These are phyloP conservation scores for Phialophora macrospora DNA, from an alignment of 2,329 filamentous ascomycete species.

Conservation along the genomic window DNA sequence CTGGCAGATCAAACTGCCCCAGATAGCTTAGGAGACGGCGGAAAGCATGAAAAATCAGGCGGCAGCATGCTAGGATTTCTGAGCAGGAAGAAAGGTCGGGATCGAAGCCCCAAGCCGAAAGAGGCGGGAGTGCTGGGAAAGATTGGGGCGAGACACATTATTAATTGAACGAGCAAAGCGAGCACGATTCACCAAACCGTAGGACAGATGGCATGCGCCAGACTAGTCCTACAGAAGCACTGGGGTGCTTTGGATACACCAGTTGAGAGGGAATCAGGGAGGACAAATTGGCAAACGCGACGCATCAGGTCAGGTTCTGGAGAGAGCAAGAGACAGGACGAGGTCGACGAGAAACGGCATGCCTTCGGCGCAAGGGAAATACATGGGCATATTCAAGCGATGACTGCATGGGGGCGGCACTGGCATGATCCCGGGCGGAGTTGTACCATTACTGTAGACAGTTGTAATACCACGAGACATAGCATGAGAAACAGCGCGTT, in stretches of 20 bases:
- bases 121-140: slow-evolving; percentile 93
- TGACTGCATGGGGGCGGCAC: slow-evolving; percentile 5
- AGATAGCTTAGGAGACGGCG: slow-evolving; percentile 42
- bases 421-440: background rate
- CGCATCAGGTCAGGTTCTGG: background rate
- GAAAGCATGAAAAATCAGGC: slow-evolving; percentile 52
- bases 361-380: background rate
- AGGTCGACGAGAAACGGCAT: background rate
- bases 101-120: slow-evolving; percentile 90
- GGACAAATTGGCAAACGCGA: background rate
- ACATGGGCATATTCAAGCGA: background rate
- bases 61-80: slow-evolving; percentile 84
- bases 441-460: slow-evolving; percentile 15
- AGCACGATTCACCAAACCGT: background rate
- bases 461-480: slow-evolving; percentile 17
- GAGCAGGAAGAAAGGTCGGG: slow-evolving; percentile 84
- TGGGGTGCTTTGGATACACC: no score
- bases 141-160: slow-evolving; percentile 84
- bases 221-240: background rate
- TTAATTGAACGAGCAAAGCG: slow-evolving; percentile 59
- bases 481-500: background rate
- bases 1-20: slow-evolving; percentile 74
- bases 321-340: background rate
- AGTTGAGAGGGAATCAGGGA: background rate
- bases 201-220: background rate